phyloP scores from a whole-genome alignment of 345 rosid genomes.

The Populus alba region DNA sequence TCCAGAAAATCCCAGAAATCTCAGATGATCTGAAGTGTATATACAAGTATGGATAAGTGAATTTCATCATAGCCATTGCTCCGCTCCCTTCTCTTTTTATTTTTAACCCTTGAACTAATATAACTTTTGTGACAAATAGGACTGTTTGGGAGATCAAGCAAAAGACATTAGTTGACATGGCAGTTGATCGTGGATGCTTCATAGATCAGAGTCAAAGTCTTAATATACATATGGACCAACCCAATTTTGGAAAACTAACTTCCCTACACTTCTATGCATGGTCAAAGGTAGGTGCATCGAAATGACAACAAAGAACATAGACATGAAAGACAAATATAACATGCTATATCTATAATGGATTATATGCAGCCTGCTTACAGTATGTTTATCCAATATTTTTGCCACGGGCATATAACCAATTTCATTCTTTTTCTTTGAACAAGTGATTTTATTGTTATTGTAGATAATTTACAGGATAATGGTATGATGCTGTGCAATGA shows the following conservation, averaged over 20 bases:
- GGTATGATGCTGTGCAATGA: no score
- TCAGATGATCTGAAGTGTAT: conserved; percentile 66
- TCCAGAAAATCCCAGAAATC: conserved; percentile 65
- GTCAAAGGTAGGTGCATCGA: conserved; percentile 55
- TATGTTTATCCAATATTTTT: neutral
- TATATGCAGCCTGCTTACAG: neutral
- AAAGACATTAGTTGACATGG: conserved; percentile 84
- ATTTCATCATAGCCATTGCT: neutral
- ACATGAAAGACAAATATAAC: neutral
- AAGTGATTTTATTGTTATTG: neutral
- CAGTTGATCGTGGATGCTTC: conserved; percentile 84
- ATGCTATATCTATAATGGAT: neutral
- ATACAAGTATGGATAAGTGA: conserved; percentile 53
- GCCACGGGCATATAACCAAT: neutral
- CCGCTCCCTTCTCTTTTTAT: neutral
- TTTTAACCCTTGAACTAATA: neutral
- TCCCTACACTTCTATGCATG: conserved; percentile 81
- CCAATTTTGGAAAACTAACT: conserved; percentile 75
- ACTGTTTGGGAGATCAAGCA: conserved; percentile 99
- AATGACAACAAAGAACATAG: neutral
- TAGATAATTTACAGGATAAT: neutral
- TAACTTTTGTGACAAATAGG: conserved; percentile 31
- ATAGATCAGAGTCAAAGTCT: conserved; percentile 97
- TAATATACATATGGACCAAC: conserved; percentile 88
- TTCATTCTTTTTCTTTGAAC: neutral